Percentiles rank a stretch among this genome's conserved stretches.
Evolutionary conservation across 1,139 yeast species (phyloP).

Genomic region (Protomyces inouyei): DNA sequence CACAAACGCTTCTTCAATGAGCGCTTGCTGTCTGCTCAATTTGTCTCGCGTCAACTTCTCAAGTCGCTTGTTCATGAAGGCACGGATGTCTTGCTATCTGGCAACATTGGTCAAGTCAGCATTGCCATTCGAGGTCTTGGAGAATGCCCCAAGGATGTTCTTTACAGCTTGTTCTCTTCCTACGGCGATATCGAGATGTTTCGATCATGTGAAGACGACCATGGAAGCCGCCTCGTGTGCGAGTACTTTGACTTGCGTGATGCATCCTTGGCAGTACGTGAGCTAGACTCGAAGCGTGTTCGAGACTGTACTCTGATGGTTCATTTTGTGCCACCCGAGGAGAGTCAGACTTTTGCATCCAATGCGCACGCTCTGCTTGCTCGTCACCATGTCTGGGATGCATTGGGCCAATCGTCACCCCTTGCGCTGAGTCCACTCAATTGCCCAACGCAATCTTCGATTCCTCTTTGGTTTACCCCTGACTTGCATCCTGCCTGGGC

Average conservation of each 20-base stretch:
- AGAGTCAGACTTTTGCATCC: neutral
- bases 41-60: slow-evolving; percentile 7
- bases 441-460: neutral
- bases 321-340: neutral
- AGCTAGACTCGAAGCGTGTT: slow-evolving; percentile 32
- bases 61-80: slow-evolving; percentile 17
- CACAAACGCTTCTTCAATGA: slow-evolving; percentile 32
- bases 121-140: slow-evolving; percentile 28
- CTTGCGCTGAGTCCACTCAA: neutral
- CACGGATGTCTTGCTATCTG: slow-evolving; percentile 30
- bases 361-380: neutral
- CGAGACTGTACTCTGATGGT: slow-evolving; percentile 28
- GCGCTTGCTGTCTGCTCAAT: slow-evolving; percentile 28
- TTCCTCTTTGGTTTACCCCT: neutral
- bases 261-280: slow-evolving; percentile 36
- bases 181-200: slow-evolving; percentile 37
- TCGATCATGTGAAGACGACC: slow-evolving; percentile 27
- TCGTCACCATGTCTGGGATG: neutral
- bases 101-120: slow-evolving; percentile 31
- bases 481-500: neutral
- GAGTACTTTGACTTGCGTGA: slow-evolving; percentile 42
- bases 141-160: slow-evolving; percentile 24
- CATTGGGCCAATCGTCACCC: neutral
- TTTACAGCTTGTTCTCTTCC: slow-evolving; percentile 32
- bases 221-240: slow-evolving; percentile 36